phyloP scores from a whole-genome alignment of 2,329 filamentous ascomycete species.

The Shiraia bambusicola region DNA sequence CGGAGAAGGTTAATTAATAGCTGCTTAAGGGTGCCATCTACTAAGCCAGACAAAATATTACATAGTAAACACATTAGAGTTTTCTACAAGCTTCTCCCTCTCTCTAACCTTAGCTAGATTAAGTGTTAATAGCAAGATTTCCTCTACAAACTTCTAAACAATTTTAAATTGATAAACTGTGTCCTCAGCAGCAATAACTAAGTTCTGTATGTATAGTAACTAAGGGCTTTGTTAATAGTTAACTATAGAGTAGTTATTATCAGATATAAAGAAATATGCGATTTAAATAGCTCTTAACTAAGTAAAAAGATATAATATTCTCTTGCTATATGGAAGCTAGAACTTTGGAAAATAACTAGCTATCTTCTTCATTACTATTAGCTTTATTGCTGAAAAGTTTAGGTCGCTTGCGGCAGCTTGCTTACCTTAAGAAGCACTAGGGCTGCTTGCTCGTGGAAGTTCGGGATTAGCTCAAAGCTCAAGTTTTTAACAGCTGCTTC shows the following conservation, averaged over 20 bases:
- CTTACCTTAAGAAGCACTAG: neutral
- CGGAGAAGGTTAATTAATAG: neutral
- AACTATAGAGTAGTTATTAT: neutral
- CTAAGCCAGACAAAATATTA: neutral
- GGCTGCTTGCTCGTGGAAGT: neutral
- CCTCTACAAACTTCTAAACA: neutral
- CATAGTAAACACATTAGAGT: constrained; percentile 1
- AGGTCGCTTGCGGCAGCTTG: neutral
- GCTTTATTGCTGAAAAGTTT: neutral
- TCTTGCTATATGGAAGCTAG: neutral
- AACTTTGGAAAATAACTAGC: neutral
- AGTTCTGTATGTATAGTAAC: neutral
- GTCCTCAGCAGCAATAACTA: constrained; percentile 1
- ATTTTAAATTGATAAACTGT: constrained; percentile 1
- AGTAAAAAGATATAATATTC: constrained; percentile 1
- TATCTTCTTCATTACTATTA: neutral
- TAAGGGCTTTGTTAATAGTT: constrained; percentile 1
- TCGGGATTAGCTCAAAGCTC: neutral
- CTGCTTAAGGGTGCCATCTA: neutral
- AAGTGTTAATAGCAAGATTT: constrained; percentile 1
- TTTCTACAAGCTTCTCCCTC: neutral
- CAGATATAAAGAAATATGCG: neutral
- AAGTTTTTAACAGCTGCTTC: neutral
- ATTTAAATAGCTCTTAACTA: neutral
- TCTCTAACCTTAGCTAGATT: neutral